Base-by-base conservation (phyloP, 179 eudicot genomes). In the Dionaea muscipula region DNA sequence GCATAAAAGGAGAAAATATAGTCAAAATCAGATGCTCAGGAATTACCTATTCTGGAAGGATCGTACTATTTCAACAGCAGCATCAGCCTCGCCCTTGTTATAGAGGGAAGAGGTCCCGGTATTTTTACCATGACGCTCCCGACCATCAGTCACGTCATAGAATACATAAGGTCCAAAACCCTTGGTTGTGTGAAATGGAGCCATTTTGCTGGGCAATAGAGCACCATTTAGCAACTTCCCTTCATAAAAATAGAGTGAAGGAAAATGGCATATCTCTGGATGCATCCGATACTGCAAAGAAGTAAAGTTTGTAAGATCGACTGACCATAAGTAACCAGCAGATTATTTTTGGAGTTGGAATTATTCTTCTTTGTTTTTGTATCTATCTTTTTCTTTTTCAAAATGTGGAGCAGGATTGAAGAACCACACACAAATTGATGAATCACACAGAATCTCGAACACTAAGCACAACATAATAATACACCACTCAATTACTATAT, bases 281-380 rank as follows among this genome's bases (percentile, higher is more conserved):
- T 93, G 96, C 99, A 93, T 93, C 67, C 99, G 84, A 72, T 93
- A 93, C 99, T 93, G 93, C 64, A 61, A 70, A 67, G 12, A 62
- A 59, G 60, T 37, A 68, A 62, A 50, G 44, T 17, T 35, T 27
- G 21, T 51, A 20, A 60, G 57, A 60, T 67, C 25, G 48, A 49
- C 64, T n/a, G n/a, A n/a, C n/a, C n/a, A n/a, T n/a, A n/a, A n/a
- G n/a, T n/a, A n/a, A n/a, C n/a, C n/a, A n/a, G n/a, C n/a, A n/a
- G n/a, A n/a, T n/a, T n/a, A n/a, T n/a, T 48, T 47, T 44, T 45
- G 50, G 56, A 39, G 51, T n/a, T 20, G 11, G 47, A 21, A 43
- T 43, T 31, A 4, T 1, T 31, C 35, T 31, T 31, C 35, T 31
- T 31, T 11, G 0, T 31, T 31, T 31, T 31, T 31, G 35, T 1